Base-by-base conservation (phyloP, 768 basidiomycete genomes). In the Mycena epipterygia region DNA sequence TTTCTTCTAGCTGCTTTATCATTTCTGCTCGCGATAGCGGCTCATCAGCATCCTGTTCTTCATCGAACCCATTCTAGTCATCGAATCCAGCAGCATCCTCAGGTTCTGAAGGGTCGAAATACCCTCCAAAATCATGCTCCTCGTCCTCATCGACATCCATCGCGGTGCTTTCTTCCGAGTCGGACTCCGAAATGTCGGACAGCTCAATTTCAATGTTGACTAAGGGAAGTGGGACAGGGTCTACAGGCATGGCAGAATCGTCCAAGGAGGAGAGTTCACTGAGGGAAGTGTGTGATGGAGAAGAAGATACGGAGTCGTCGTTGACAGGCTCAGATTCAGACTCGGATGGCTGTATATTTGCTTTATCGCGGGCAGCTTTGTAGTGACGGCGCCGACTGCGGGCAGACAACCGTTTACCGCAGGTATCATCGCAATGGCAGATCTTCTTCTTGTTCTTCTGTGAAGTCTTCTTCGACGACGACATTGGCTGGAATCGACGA, bases 1-100 rank as follows among this genome's bases (percentile, higher is more conserved):
- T 60, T n/a, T 60, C 59, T 16, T 60, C 59, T 4, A 60, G 23
- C 30, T 60, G 44, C 21, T 14, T 12, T 5, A 60, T 27, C 59
- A 60, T 60, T 19, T 60, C 59, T 35, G 32, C 59, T n/a, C 21
- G 27, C 3, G 59, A 33, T 9, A 60, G 23, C 12, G 59, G 59
- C 5, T n/a, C 25, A 35, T 60, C 59, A 5, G 21, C n/a, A 23
- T 60, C 59, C 12, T 44, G 59, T 0, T 33, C 27, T 25, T 48
- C 59, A 35, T 60, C 59, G 25, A 60, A 60, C 1, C 44, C 44
- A 1, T 35, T 48, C 59, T 44, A 60, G 2, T 14, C 56, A 41
- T 57, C 56, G 2, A 56, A 2, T 21, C 23, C 33, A 25, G 37
- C 35, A 2, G 21, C 53, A 13, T 33, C 52, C 17, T 33, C 52